Evolutionary conservation across 345 rosid species (phyloP).

Genomic region (Murraya paniculata): DNA sequence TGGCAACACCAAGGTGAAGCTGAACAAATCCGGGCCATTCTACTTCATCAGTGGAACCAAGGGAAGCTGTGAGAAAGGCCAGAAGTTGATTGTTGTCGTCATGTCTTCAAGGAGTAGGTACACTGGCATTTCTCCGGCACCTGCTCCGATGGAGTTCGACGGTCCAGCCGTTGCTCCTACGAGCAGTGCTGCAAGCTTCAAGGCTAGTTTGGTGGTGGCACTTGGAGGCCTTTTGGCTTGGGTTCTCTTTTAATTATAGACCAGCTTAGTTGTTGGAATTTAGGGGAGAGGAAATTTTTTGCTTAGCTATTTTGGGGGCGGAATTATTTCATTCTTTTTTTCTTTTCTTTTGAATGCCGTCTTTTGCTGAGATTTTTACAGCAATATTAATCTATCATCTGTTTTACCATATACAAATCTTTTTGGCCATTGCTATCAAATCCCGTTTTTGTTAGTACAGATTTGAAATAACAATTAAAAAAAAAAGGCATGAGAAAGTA

Average conservation of each 20-base stretch:
- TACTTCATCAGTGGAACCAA: constrained; percentile 78
- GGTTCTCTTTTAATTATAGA: constrained; percentile 22
- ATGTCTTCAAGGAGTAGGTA: constrained; percentile 35
- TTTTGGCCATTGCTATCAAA: not conserved
- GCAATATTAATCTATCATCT: not conserved
- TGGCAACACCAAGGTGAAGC: constrained; percentile 63
- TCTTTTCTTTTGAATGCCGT: not conserved
- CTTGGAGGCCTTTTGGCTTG: constrained; percentile 17
- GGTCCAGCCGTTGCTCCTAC: constrained; percentile 68
- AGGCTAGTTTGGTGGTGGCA: constrained; percentile 17
- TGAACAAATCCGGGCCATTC: constrained; percentile 58
- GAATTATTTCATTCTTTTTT: not conserved
- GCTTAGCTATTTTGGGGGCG: not conserved
- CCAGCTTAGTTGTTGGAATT: not conserved
- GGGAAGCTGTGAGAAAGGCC: constrained; percentile 74
- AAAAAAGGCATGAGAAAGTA: too few relatives aligned
- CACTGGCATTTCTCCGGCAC: constrained; percentile 56
- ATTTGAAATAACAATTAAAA: not conserved
- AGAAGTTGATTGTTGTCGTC: constrained; percentile 70
- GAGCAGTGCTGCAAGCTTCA: constrained; percentile 35
- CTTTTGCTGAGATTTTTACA: not conserved
- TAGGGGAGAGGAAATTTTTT: constrained; percentile 4
- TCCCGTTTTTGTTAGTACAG: not conserved
- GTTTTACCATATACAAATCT: too few relatives aligned
- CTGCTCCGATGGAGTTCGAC: constrained; percentile 55